Base-by-base conservation (phyloP, 306 rosid genomes). In the Cucurbita pepo region DNA sequence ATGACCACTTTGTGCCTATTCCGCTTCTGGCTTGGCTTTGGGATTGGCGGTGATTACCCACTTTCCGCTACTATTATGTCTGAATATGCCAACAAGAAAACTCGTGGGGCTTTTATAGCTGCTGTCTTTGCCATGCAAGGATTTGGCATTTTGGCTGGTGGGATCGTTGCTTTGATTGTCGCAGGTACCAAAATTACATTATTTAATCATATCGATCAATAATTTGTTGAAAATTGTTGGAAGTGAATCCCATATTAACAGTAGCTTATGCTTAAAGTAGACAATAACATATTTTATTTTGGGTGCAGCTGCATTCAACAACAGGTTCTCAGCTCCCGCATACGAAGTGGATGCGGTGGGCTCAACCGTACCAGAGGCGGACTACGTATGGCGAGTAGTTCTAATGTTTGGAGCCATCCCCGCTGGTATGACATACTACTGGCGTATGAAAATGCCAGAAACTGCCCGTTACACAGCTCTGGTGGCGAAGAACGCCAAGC, bases 61-160 rank as follows among this genome's bases (percentile, higher is more conserved):
- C 93, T 92, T 59, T 92, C 98, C 0, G 96, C 98, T 9, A 92
- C 98, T 7, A 92, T 92, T 54, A 92, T 92, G 98, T 92, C 98
- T 3, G 96, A 92, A 43, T 92, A 92, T 51, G 96, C 98, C 8
- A 92, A 92, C 81, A 92, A 92, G 73, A 92, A 67, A 82, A 92
- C 98, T 0, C 86, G 98, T 3, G 98, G 96, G 6, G 96, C 98
- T 0, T 92, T 92, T 4, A 88, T 92, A 7, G 98, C 98, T 0
- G 96, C 98, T 0, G 98, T 92, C 36, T 92, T 92, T 69, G 96
- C 96, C 0, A 92, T 92, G 98, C 96, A 92, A 69, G 98, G 98
- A 3, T 92, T 92, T 74, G 96, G 98, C 16, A 92, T 88, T 78
- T 5, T 90, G 80, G 82, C 67, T 3, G 98, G 98, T 44, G 98